Percentiles rank a stretch among this genome's conserved stretches.
phyloP scores from a whole-genome alignment of 78 protist genomes.

The Dictyostelium brefeldianum region DNA sequence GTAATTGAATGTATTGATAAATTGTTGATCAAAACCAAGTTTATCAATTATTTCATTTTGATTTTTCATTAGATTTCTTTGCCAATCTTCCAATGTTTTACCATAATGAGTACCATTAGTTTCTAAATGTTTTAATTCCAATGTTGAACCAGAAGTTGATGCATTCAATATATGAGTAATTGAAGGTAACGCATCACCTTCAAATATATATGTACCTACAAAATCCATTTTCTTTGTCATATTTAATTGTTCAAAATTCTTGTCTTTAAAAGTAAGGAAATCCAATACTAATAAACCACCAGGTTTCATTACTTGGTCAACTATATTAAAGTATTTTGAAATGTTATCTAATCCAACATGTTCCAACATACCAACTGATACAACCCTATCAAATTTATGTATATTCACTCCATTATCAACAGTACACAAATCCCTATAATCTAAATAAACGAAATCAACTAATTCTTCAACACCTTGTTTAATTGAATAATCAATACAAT shows the following conservation, averaged over 20 bases:
- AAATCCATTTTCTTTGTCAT: background rate
- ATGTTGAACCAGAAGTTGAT: background rate
- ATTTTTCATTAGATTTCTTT: background rate
- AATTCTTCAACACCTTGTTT: background rate
- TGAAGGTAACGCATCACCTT: background rate
- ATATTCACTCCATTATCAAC: background rate
- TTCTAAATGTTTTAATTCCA: background rate
- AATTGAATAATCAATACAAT: background rate
- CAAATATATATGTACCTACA: background rate
- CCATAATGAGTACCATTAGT: background rate
- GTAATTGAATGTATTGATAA: background rate
- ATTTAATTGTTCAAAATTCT: background rate
- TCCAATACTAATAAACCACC: background rate
- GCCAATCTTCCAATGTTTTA: background rate
- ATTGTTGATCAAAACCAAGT: background rate
- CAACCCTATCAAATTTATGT: background rate
- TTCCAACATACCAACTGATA: background rate
- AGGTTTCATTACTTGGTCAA: background rate
- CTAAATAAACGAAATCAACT: background rate
- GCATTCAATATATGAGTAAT: background rate
- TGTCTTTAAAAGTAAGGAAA: background rate
- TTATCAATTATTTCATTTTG: background rate
- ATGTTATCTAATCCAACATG: background rate
- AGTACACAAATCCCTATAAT: background rate
- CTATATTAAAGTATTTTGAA: background rate